These are phyloP conservation scores for Galeopsis tetrahit DNA, from an alignment of 257 asterid species.

Conservation along the genomic window DNA sequence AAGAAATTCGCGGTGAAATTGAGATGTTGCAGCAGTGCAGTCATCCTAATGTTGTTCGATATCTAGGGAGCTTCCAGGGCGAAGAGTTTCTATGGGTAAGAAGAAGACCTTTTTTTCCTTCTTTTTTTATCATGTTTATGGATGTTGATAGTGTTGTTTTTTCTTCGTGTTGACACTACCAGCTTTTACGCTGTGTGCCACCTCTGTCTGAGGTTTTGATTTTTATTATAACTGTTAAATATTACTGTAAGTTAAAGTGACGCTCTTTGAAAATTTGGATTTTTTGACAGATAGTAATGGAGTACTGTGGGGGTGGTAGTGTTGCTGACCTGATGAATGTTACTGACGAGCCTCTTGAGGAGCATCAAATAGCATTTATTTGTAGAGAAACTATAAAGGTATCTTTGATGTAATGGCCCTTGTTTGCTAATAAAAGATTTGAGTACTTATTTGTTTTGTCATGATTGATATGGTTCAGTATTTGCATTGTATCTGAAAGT, in stretches of 20 bases:
- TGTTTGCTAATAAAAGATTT: constrained; percentile 23
- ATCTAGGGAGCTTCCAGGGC: constrained; percentile 98
- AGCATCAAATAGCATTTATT: constrained; percentile 86
- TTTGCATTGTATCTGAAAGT: constrained; percentile 9
- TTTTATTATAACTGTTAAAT: constrained; percentile 18
- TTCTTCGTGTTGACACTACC: constrained; percentile 24
- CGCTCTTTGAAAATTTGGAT: constrained; percentile 31
- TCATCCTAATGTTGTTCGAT: constrained; percentile 99
- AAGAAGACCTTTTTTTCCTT: constrained; percentile 27
- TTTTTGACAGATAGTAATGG: constrained; percentile 96
- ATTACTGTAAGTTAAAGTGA: constrained; percentile 22
- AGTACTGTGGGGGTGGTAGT: constrained; percentile 99
- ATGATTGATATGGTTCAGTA: constrained; percentile 9
- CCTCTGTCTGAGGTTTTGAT: constrained; percentile 24
- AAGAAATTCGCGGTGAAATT: constrained; percentile 95
- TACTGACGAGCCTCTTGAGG: constrained; percentile 89
- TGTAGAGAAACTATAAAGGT: constrained; percentile 98
- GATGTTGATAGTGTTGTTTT: constrained; percentile 1
- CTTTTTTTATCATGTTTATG: constrained; percentile 19
- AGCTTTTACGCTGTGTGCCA: neutral
- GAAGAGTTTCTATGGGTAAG: constrained; percentile 98
- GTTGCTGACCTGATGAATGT: constrained; percentile 97
- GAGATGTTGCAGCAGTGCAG: constrained; percentile 99
- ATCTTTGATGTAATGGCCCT: constrained; percentile 33
- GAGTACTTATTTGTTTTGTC: constrained; percentile 16